These are phyloP conservation scores for Rhizophora mangle DNA, from an alignment of 345 rosid genomes.

Conservation along the genomic window DNA sequence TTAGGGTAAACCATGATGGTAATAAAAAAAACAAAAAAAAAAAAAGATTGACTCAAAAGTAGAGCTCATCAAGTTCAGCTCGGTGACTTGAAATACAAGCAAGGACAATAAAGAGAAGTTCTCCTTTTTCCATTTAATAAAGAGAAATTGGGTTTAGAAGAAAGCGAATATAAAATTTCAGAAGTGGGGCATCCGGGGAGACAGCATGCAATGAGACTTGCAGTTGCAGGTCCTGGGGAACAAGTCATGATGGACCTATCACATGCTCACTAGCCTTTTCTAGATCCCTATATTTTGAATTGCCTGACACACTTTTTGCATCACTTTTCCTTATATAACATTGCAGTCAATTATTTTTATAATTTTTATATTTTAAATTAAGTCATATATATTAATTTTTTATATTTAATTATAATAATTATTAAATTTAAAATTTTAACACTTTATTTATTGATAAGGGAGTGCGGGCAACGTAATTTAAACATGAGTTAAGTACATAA, in stretches of 20 bases:
- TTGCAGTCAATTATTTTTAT: too few relatives aligned
- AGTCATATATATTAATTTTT: too few relatives aligned
- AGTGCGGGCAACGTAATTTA: too few relatives aligned
- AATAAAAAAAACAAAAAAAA: not conserved
- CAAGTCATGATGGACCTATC: slow-evolving; percentile 33
- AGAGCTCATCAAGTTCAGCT: too few relatives aligned
- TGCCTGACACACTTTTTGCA: not conserved
- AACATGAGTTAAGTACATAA: too few relatives aligned
- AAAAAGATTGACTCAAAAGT: not conserved
- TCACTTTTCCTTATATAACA: not conserved
- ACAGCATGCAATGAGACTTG: slow-evolving; percentile 24
- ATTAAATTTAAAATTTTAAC: too few relatives aligned
- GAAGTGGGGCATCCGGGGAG: not conserved
- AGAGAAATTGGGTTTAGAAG: not conserved
- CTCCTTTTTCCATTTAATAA: too few relatives aligned
- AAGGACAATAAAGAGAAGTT: slow-evolving; percentile 6
- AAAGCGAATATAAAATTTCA: not conserved
- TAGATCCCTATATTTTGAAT: not conserved
- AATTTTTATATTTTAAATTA: too few relatives aligned
- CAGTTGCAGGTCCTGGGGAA: slow-evolving; percentile 24
- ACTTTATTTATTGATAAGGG: too few relatives aligned
- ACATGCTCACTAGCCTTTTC: slow-evolving; percentile 1
- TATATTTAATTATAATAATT: too few relatives aligned
- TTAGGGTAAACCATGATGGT: slow-evolving; percentile 10
- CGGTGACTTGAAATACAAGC: slow-evolving; percentile 25